phyloP scores from a whole-genome alignment of 2,329 filamentous ascomycete genomes.

The Rutstroemia sp. region DNA sequence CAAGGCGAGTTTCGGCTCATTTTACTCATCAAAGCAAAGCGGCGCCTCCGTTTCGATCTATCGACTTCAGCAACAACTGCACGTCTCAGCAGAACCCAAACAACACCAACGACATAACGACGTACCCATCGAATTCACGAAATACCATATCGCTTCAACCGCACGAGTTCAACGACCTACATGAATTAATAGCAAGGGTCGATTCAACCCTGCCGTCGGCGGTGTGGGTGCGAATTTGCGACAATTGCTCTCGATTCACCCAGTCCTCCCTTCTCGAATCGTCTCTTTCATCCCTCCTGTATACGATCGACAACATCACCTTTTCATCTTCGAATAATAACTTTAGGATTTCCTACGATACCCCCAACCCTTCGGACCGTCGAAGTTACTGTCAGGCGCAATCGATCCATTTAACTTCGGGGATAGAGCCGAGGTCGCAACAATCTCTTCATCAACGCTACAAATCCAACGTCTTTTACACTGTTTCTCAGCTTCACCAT shows the following conservation, averaged over 20 bases:
- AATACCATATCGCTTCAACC: conserved; percentile 10
- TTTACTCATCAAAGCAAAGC: neutral
- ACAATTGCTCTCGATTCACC: conserved; percentile 11
- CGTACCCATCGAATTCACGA: conserved; percentile 1
- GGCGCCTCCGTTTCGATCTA: neutral
- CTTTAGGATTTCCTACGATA: neutral
- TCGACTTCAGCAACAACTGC: neutral
- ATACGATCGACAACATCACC: neutral
- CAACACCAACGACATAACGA: conserved; percentile 19
- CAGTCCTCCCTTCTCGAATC: conserved; percentile 10
- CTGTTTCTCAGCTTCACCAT: neutral
- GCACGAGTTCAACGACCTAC: conserved; percentile 5
- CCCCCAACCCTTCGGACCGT: neutral
- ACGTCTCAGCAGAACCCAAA: neutral
- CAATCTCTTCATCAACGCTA: neutral
- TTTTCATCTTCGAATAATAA: conserved; percentile 7
- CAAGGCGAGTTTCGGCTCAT: neutral
- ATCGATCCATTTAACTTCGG: conserved; percentile 1
- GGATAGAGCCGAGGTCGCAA: neutral
- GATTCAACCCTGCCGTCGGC: conserved; percentile 16
- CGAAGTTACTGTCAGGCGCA: conserved; percentile 5
- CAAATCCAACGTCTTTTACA: neutral
- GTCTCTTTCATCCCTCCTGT: conserved; percentile 3
- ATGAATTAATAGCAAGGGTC: conserved; percentile 16
- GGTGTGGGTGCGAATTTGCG: conserved; percentile 15